Conservation (phyloP, 208 protist genomes). For the Leishmania martiniquensis region DNA sequence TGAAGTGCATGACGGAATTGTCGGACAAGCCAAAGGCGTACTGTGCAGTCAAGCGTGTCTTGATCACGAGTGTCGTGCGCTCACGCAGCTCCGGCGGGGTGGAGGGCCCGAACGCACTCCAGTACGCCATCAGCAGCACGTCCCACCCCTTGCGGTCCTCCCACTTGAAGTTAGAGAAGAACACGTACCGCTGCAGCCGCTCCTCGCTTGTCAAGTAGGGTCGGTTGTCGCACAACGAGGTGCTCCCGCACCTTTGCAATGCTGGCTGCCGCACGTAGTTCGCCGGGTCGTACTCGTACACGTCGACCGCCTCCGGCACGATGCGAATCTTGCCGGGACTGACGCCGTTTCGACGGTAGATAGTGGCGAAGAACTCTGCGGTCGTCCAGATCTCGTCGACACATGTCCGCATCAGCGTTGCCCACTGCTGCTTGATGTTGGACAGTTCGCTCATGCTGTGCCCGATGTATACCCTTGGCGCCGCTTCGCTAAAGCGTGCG, state of each 20-base stretch:
- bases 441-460: conserved; percentile 58
- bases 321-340: conserved; percentile 25
- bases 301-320: conserved; percentile 64
- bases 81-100: conserved; percentile 28
- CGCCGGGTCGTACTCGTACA: conserved; percentile 46
- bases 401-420: conserved; percentile 2
- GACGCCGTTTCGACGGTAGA: conserved; percentile 43
- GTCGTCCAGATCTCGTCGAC: conserved; percentile 65
- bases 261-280: conserved; percentile 15
- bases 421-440: conserved; percentile 29
- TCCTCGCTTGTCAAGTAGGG: conserved; percentile 1
- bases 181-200: conserved; percentile 35
- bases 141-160: conserved; percentile 71
- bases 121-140: conserved; percentile 59
- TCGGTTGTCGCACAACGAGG: conserved; percentile 17
- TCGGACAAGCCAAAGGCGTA: conserved; percentile 11
- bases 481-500: background rate
- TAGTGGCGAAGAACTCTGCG: conserved; percentile 44
- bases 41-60: background rate
- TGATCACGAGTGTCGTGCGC: conserved; percentile 24
- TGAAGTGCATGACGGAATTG: conserved; percentile 11
- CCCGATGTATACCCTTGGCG: conserved; percentile 20
- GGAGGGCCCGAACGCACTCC: conserved; percentile 39
- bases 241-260: background rate
- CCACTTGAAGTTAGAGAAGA: conserved; percentile 77